Evolutionary conservation across 2,329 filamentous ascomycete genomes (phyloP).

Genomic region (Calonectria leucothoes): DNA sequence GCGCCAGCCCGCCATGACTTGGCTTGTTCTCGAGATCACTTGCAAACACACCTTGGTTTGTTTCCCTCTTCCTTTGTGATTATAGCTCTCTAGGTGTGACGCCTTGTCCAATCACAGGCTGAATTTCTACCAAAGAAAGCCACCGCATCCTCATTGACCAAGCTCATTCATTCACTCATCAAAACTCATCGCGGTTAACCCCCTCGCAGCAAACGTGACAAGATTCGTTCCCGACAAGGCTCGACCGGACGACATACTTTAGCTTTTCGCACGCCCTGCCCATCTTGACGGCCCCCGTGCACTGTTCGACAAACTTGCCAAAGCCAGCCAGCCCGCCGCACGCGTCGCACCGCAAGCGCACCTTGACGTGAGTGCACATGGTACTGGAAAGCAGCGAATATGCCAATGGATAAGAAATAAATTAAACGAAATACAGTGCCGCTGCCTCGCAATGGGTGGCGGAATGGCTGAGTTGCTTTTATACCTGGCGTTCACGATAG

Average conservation of each 20-base stretch:
- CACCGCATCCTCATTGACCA: background rate
- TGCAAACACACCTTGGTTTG: background rate
- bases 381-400: too few species aligned
- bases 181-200: background rate
- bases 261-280: background rate
- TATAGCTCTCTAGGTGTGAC: background rate
- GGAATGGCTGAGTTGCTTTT: background rate
- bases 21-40: background rate
- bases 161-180: background rate
- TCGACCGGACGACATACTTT: background rate
- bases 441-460: background rate
- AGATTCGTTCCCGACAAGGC: background rate
- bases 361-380: slow-evolving; percentile 13
- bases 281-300: background rate
- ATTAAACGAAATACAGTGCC: background rate
- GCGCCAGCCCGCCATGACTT: background rate
- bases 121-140: too few species aligned
- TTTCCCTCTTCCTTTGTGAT: background rate
- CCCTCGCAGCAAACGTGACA: slow-evolving; percentile 9
- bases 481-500: background rate
- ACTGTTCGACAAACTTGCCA: slow-evolving; percentile 13
- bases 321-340: slow-evolving; percentile 5
- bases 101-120: background rate
- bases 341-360: slow-evolving; percentile 12
- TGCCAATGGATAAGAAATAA: background rate